These are phyloP conservation scores for Aspergillus affinis DNA, from an alignment of 495 filamentous ascomycete genomes.

Conservation along the genomic window DNA sequence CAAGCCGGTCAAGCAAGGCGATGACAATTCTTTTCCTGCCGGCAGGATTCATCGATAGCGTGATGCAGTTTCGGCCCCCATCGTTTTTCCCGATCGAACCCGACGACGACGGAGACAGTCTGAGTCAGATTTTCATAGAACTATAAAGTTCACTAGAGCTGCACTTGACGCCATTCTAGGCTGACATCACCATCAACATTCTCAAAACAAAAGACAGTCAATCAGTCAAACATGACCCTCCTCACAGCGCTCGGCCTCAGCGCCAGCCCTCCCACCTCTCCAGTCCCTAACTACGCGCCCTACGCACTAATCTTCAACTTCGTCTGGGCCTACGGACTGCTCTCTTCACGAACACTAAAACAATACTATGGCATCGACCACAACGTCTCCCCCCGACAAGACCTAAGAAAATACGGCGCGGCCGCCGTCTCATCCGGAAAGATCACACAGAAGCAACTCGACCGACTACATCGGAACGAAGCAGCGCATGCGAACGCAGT, in stretches of 20 bases:
- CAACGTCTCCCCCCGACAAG: constrained; percentile 44
- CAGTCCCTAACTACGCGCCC: constrained; percentile 36
- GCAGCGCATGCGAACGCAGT: constrained; percentile 49
- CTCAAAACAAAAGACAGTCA: not conserved
- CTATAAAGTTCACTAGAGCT: no score
- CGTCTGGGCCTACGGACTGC: constrained; percentile 47
- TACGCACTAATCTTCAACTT: constrained; percentile 46
- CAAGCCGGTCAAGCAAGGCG: no score
- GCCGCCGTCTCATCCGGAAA: constrained; percentile 47
- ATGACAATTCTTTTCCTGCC: no score
- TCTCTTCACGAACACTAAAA: constrained; percentile 48
- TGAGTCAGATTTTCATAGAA: no score
- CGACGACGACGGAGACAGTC: no score
- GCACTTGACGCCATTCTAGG: no score
- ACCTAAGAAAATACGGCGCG: constrained; percentile 46
- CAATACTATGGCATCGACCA: constrained; percentile 50
- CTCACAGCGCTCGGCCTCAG: constrained; percentile 26
- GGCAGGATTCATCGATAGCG: no score
- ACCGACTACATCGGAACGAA: constrained; percentile 47
- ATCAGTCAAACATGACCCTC: constrained; percentile 15
- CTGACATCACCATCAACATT: no score
- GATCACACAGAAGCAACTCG: constrained; percentile 42
- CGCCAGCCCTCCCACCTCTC: constrained; percentile 8
- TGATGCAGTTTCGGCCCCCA: no score
- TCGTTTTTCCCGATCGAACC: no score